Conservation (phyloP, 2,329 filamentous ascomycete species). For the Alternaria sp. region DNA sequence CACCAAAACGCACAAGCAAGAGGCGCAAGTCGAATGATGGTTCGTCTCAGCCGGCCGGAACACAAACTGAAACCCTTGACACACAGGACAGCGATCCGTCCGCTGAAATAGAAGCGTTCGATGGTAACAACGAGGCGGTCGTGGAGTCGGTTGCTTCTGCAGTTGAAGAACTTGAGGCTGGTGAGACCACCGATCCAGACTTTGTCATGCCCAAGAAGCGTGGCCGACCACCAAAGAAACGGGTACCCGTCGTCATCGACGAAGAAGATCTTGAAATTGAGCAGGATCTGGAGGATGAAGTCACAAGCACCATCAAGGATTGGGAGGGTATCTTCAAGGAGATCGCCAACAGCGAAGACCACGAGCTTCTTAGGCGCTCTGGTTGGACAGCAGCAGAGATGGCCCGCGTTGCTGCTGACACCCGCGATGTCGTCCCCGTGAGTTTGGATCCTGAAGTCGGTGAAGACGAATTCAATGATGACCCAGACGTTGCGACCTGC, state of each 20-base stretch:
- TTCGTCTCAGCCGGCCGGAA: conserved; percentile 20
- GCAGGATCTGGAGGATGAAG: conserved; percentile 57
- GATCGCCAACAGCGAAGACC: conserved; percentile 40
- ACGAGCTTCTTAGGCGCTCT: conserved; percentile 38
- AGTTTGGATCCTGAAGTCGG: conserved; percentile 66
- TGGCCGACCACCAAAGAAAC: conserved; percentile 46
- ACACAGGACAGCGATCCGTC: conserved; percentile 13
- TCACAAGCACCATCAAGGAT: conserved; percentile 48
- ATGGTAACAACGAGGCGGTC: conserved; percentile 32
- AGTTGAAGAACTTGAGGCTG: conserved; percentile 27
- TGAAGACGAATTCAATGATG: conserved; percentile 86
- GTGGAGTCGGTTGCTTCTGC: conserved; percentile 34
- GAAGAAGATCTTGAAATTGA: conserved; percentile 59
- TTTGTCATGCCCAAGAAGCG: conserved; percentile 49
- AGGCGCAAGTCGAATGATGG: conserved; percentile 35
- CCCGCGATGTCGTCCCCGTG: conserved; percentile 28
- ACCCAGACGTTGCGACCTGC: conserved; percentile 86
- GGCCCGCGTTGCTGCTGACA: conserved; percentile 36
- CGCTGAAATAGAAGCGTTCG: conserved; percentile 30
- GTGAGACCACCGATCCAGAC: conserved; percentile 24
- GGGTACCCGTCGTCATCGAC: conserved; percentile 47
- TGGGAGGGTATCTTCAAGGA: conserved; percentile 43
- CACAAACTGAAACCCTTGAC: conserved; percentile 13
- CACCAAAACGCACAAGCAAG: conserved; percentile 31
- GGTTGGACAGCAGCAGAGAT: conserved; percentile 42